Evolutionary conservation across 2,329 filamentous ascomycete genomes (phyloP).

Genomic region (Achaetomium macrosporum): DNA sequence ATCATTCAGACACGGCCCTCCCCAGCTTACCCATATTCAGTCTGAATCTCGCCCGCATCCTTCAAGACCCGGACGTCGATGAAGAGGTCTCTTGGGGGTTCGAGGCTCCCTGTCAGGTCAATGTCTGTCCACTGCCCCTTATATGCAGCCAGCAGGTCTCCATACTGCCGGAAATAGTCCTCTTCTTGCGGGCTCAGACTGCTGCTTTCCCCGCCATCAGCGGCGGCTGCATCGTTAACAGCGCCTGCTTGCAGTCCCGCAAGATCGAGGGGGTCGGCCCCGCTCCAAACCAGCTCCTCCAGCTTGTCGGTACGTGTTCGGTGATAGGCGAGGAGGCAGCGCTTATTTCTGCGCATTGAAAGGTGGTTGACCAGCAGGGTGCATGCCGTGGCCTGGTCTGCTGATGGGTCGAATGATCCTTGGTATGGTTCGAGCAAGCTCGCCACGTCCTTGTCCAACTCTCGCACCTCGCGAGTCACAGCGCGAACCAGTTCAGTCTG

Average conservation of each 20-base stretch:
- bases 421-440: conserved; percentile 76
- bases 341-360: conserved; percentile 92
- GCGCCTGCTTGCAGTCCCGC: conserved; percentile 47
- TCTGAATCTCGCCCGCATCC: conserved; percentile 97
- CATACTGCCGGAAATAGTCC: conserved; percentile 89
- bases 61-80: conserved; percentile 95
- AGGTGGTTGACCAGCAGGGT: conserved; percentile 89
- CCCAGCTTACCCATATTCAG: conserved; percentile 80
- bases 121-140: conserved; percentile 99
- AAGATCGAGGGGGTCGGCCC: conserved; percentile 73
- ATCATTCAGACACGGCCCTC: neutral
- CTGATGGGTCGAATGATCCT: conserved; percentile 76
- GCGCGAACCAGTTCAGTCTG: conserved; percentile 85
- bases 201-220: conserved; percentile 53
- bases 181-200: conserved; percentile 93
- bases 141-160: conserved; percentile 87
- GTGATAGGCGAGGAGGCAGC: conserved; percentile 91
- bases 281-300: conserved; percentile 90
- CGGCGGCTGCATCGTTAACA: conserved; percentile 30
- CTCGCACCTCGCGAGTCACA: conserved; percentile 85
- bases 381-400: conserved; percentile 78
- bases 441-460: conserved; percentile 80
- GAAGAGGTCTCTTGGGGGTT: conserved; percentile 91
- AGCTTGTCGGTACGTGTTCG: conserved; percentile 83
- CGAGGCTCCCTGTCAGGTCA: conserved; percentile 86